Evolutionary conservation across 495 filamentous ascomycete genomes (phyloP).

Genomic region (Haplographium delicatum): DNA sequence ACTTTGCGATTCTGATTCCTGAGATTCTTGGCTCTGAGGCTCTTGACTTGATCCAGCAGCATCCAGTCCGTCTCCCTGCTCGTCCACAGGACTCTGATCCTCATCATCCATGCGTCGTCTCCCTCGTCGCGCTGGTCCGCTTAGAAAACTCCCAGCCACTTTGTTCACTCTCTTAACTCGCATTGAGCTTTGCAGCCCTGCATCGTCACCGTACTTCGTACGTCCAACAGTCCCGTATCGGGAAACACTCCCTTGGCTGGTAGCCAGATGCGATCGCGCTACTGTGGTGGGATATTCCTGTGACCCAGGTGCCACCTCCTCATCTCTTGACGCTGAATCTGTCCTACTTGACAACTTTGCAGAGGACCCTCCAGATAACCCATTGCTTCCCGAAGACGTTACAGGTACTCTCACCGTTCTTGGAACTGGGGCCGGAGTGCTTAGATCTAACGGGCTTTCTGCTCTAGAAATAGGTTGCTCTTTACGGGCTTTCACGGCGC

Average conservation of each 20-base stretch:
- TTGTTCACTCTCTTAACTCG: constrained; percentile 69
- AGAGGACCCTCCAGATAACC: constrained; percentile 35
- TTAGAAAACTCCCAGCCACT: constrained; percentile 65
- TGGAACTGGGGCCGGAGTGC: constrained; percentile 60
- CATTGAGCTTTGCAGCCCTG: constrained; percentile 60
- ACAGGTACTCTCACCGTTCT: constrained; percentile 58
- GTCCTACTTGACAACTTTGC: constrained; percentile 32
- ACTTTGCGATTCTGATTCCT: constrained; percentile 16
- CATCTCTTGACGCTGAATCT: constrained; percentile 28
- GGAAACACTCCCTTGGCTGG: constrained; percentile 41
- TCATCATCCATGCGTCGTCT: constrained; percentile 72
- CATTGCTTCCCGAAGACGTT: constrained; percentile 37
- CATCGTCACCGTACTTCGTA: constrained; percentile 45
- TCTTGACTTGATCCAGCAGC: constrained; percentile 26
- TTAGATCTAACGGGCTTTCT: constrained; percentile 42
- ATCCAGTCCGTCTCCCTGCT: constrained; percentile 26
- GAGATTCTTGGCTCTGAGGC: constrained; percentile 24
- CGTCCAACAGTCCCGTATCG: constrained; percentile 46
- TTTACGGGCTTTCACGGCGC: constrained; percentile 11
- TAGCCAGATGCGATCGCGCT: constrained; percentile 29
- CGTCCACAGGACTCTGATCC: constrained; percentile 30
- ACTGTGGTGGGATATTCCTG: constrained; percentile 38
- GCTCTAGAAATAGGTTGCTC: constrained; percentile 4
- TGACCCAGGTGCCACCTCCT: constrained; percentile 28
- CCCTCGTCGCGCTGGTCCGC: constrained; percentile 67